A percentile compares a stretch with the other conserved stretches of the same genome.
These are phyloP conservation scores for Dactylellina leptospora DNA, from an alignment of 2,329 filamentous ascomycete genomes.

Conservation along the genomic window DNA sequence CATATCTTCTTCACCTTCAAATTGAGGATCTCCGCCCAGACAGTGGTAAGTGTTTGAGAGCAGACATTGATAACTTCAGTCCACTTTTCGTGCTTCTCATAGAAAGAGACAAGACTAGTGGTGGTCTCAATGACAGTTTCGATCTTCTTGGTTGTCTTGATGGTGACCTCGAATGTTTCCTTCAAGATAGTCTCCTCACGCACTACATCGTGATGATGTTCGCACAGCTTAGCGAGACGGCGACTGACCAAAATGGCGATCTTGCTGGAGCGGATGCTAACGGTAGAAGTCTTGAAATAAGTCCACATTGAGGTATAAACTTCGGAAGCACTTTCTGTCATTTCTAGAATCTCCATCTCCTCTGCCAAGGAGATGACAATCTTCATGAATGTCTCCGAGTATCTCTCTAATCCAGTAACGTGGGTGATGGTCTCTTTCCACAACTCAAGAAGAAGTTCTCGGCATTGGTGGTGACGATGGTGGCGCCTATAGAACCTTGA, in stretches of 20 bases:
- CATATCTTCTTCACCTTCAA: slow-evolving; percentile 2
- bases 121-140: slow-evolving; percentile 22
- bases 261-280: slow-evolving; percentile 7
- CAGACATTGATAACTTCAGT: slow-evolving; percentile 21
- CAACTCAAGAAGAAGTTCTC: slow-evolving; percentile 26
- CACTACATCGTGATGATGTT: slow-evolving; percentile 21
- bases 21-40: slow-evolving; percentile 19
- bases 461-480: slow-evolving; percentile 3
- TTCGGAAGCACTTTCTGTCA: slow-evolving; percentile 14
- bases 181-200: slow-evolving; percentile 19
- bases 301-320: slow-evolving; percentile 20
- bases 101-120: slow-evolving; percentile 19
- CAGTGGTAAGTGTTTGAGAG: slow-evolving; percentile 10
- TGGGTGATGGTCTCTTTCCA: slow-evolving; percentile 25
- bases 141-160: slow-evolving; percentile 10
- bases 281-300: slow-evolving; percentile 21
- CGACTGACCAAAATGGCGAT: slow-evolving; percentile 22
- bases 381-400: slow-evolving; percentile 33
- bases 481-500: slow-evolving; percentile 18
- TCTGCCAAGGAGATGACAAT: slow-evolving; percentile 21
- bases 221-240: slow-evolving; percentile 15
- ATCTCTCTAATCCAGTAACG: slow-evolving; percentile 16
- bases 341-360: slow-evolving; percentile 23
- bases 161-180: slow-evolving; percentile 24
- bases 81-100: slow-evolving; percentile 24